Percentiles rank a stretch among this genome's conserved stretches.
Conservation (phyloP, 345 rosid species). For the Erysimum cheiranthoides region DNA sequence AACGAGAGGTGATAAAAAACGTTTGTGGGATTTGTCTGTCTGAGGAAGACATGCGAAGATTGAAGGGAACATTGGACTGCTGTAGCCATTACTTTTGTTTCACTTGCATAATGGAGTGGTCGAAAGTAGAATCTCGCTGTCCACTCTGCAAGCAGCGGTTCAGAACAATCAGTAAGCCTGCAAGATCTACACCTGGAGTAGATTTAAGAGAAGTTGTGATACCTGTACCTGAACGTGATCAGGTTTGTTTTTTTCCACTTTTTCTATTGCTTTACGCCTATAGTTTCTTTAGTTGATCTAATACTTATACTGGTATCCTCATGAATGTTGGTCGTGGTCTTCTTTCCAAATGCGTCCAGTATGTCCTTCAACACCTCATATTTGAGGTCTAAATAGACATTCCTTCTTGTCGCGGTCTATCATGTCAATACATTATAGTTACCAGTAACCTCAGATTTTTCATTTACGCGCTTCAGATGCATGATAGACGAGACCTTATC, state of each 20-base stretch:
- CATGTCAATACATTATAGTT: background rate
- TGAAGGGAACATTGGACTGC: constrained; percentile 81
- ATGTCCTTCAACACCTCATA: background rate
- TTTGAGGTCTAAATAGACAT: constrained; percentile 13
- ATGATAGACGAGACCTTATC: constrained; percentile 26
- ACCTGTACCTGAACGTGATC: constrained; percentile 86
- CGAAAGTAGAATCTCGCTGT: constrained; percentile 97
- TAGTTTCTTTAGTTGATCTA: constrained; percentile 18
- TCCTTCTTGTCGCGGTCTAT: constrained; percentile 16
- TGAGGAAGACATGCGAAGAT: constrained; percentile 86
- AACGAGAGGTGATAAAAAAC: constrained; percentile 59
- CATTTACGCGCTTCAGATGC: constrained; percentile 8
- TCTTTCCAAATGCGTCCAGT: background rate
- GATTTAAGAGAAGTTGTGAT: constrained; percentile 78
- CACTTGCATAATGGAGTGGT: constrained; percentile 97
- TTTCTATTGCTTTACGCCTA: constrained; percentile 8
- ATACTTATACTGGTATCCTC: background rate
- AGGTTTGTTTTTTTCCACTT: constrained; percentile 56
- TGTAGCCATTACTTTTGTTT: constrained; percentile 97
- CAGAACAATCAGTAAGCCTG: constrained; percentile 76
- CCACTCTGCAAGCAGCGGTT: constrained; percentile 97
- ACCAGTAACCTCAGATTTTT: constrained; percentile 13
- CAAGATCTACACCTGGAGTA: constrained; percentile 75
- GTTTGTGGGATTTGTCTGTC: constrained; percentile 95
- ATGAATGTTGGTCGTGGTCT: constrained; percentile 21